Percentiles rank a stretch among this genome's conserved stretches.
These are phyloP conservation scores for Pyrenochaeta sp. DNA, from an alignment of 2,329 filamentous ascomycete genomes.

Conservation along the genomic window DNA sequence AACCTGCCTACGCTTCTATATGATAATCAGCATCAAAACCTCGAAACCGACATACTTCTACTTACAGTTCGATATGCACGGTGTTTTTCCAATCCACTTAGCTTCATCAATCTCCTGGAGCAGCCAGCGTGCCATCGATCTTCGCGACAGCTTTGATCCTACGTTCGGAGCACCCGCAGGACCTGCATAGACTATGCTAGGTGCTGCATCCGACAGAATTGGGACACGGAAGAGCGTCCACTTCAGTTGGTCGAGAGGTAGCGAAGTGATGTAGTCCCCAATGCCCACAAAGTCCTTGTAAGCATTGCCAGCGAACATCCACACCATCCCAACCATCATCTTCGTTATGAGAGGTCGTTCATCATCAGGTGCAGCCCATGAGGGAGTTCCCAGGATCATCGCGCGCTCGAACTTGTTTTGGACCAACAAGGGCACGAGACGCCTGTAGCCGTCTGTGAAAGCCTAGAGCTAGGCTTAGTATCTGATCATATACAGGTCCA, in stretches of 20 bases:
- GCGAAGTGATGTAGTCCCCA: neutral
- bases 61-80: neutral
- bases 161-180: neutral
- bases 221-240: neutral
- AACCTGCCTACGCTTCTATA: neutral
- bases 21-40: neutral
- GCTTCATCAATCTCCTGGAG: constrained; percentile 8
- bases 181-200: neutral
- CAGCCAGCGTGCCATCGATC: constrained; percentile 6
- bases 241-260: neutral
- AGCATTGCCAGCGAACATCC: neutral
- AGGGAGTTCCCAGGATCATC: constrained; percentile 5
- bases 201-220: neutral
- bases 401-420: constrained; percentile 6
- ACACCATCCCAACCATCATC: neutral
- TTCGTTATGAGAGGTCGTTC: neutral
- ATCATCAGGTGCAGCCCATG: constrained; percentile 2
- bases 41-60: neutral
- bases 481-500: neutral
- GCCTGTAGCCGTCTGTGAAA: constrained; percentile 5
- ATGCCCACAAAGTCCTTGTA: neutral
- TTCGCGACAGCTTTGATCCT: neutral
- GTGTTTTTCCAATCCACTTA: constrained; percentile 8
- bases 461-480: neutral
- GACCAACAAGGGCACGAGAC: constrained; percentile 9